Evolutionary conservation across 2,329 filamentous ascomycete species (phyloP).

Genomic region (Ophiognomonia clavigignenti-juglandacearum): DNA sequence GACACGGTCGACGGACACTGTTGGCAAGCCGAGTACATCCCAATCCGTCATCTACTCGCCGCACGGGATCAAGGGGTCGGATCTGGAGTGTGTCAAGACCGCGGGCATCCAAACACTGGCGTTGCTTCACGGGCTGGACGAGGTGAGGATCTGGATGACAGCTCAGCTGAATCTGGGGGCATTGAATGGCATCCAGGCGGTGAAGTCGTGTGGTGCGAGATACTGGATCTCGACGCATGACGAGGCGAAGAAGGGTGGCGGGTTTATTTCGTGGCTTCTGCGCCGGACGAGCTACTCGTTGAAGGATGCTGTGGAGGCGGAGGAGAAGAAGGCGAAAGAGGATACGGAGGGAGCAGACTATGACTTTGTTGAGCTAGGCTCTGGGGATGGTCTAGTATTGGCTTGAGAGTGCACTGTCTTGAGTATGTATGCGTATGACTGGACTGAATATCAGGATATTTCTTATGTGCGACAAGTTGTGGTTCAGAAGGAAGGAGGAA

Average conservation of each 20-base stretch:
- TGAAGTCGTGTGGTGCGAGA: constrained; percentile 43
- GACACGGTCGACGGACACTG: constrained; percentile 17
- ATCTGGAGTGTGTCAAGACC: constrained; percentile 37
- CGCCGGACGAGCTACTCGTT: constrained; percentile 38
- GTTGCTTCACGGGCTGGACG: constrained; percentile 60
- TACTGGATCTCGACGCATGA: constrained; percentile 66
- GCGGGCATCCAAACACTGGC: constrained; percentile 48
- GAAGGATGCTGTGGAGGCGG: constrained; percentile 35
- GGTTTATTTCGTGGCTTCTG: constrained; percentile 50
- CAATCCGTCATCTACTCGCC: constrained; percentile 60
- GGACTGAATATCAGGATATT: no score
- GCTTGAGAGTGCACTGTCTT: constrained; percentile 23
- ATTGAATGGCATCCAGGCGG: constrained; percentile 54
- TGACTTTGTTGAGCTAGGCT: constrained; percentile 47
- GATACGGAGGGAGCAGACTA: constrained; percentile 32
- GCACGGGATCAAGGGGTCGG: constrained; percentile 49
- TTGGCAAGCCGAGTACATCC: constrained; percentile 22
- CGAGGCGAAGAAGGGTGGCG: constrained; percentile 55
- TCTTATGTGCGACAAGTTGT: no score
- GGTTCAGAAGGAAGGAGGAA: no score
- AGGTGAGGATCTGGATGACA: constrained; percentile 44
- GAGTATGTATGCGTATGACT: not conserved
- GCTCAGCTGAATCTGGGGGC: constrained; percentile 62
- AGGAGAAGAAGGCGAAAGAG: constrained; percentile 23
- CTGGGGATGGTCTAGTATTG: constrained; percentile 51